phyloP scores from a whole-genome alignment of 495 filamentous ascomycete species.

The Glutinoglossum americanum region DNA sequence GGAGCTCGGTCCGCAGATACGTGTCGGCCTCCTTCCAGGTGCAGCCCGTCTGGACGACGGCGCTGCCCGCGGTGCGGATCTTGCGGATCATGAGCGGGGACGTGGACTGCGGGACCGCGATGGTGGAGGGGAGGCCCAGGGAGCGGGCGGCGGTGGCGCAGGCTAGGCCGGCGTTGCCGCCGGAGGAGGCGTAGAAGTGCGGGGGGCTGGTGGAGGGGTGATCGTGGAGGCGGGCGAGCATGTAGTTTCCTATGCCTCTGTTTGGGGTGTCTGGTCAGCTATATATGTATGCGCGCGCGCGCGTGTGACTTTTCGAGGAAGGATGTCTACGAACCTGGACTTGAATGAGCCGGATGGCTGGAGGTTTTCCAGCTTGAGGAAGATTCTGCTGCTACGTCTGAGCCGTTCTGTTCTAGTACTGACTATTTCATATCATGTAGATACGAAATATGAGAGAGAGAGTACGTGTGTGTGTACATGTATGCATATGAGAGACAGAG shows the following conservation, averaged over 20 bases:
- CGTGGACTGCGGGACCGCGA: constrained; percentile 56
- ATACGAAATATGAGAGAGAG: too few species aligned
- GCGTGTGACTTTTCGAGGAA: too few species aligned
- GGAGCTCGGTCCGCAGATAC: constrained; percentile 39
- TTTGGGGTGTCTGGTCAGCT: not conserved
- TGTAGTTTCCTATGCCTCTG: constrained; percentile 62
- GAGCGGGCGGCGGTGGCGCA: constrained; percentile 55
- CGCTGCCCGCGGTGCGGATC: constrained; percentile 43
- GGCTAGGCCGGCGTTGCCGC: constrained; percentile 83
- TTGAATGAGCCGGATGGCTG: too few species aligned
- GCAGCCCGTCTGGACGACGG: constrained; percentile 48
- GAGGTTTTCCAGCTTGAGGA: too few species aligned
- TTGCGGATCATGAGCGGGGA: constrained; percentile 51
- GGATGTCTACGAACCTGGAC: too few species aligned
- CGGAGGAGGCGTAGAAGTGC: constrained; percentile 76
- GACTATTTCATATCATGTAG: too few species aligned
- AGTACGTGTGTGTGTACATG: too few species aligned
- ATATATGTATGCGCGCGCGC: too few species aligned
- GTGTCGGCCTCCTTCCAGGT: constrained; percentile 61
- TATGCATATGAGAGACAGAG: too few species aligned
- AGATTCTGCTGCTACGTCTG: too few species aligned
- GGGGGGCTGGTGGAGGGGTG: constrained; percentile 21
- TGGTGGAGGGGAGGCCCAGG: constrained; percentile 53
- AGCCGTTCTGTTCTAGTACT: too few species aligned
- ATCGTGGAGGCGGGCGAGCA: constrained; percentile 31